A percentile compares a stretch with the other conserved stretches of the same genome.
These are phyloP conservation scores for sorghum (Sorghum bicolor) DNA, from an alignment of 176 grass and related monocot species.

Conservation along the genomic window DNA sequence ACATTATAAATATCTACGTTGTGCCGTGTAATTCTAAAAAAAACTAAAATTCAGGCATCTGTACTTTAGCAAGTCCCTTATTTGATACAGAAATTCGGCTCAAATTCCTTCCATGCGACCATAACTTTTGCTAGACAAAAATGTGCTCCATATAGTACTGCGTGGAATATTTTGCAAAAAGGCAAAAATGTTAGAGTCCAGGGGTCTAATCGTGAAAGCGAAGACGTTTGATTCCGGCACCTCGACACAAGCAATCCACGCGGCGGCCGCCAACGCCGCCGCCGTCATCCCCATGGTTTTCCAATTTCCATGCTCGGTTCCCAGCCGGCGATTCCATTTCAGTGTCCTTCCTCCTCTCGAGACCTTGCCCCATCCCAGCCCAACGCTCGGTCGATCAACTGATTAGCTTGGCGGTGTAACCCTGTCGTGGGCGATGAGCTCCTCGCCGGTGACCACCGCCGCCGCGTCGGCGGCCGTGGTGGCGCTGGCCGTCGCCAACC, in stretches of 20 bases:
- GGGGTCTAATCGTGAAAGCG: not conserved
- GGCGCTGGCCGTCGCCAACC: conserved; percentile 70
- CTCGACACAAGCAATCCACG: not conserved
- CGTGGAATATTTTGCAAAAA: not conserved
- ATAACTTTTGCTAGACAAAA: too few species aligned
- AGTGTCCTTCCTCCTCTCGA: not conserved
- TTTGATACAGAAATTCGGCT: too few species aligned
- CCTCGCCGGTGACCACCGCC: conserved; percentile 36
- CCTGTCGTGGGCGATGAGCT: conserved; percentile 20
- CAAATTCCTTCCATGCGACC: too few species aligned
- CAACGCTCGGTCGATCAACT: not conserved
- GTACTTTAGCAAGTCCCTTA: too few species aligned
- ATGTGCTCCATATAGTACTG: not conserved
- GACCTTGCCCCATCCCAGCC: not conserved
- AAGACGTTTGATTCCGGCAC: not conserved
- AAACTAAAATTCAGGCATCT: too few species aligned
- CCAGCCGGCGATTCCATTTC: not conserved
- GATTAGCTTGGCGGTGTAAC: not conserved
- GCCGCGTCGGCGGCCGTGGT: conserved; percentile 34
- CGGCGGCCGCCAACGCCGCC: not conserved
- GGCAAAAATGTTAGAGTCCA: fast-evolving
- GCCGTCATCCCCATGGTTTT: not conserved
- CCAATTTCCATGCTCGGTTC: not conserved
- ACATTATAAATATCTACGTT: too few species aligned
- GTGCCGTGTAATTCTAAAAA: too few species aligned